Evolutionary conservation across 768 basidiomycete genomes (phyloP).

Genomic region (Boletus patriciae): DNA sequence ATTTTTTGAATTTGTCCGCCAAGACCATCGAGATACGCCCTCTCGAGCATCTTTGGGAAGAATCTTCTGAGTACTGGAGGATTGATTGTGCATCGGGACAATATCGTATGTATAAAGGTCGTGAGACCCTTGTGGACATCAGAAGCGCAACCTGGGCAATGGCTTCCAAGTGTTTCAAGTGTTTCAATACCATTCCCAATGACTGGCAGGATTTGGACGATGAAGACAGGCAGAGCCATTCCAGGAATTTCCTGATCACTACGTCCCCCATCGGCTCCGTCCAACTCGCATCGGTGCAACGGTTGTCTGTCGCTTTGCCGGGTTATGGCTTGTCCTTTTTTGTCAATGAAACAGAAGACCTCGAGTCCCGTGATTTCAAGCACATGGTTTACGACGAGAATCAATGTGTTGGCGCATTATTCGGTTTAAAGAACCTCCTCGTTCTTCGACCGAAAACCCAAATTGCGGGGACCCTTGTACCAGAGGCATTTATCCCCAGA

Average conservation of each 20-base stretch:
- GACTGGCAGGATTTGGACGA: no score
- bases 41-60: slow-evolving; percentile 16
- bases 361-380: slow-evolving; percentile 41
- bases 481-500: neutral
- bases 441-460: slow-evolving; percentile 14
- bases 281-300: neutral
- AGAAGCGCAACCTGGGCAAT: slow-evolving; percentile 20
- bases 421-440: slow-evolving; percentile 39
- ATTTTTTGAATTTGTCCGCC: slow-evolving; percentile 25
- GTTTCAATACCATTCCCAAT: no score
- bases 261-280: neutral
- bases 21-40: slow-evolving; percentile 25
- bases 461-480: neutral
- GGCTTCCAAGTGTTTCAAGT: slow-evolving; percentile 9
- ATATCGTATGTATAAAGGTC: neutral
- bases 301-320: slow-evolving; percentile 28
- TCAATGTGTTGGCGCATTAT: slow-evolving; percentile 42
- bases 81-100: slow-evolving; percentile 1
- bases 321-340: no score
- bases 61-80: slow-evolving; percentile 22
- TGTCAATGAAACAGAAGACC: slow-evolving; percentile 21
- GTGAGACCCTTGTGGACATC: slow-evolving; percentile 19
- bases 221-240: no score
- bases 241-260: slow-evolving; percentile 18
- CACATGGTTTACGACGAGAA: slow-evolving; percentile 38